Evolutionary conservation across 2,329 filamentous ascomycete genomes (phyloP).

Genomic region (Sclerotinia sclerotiorum): DNA sequence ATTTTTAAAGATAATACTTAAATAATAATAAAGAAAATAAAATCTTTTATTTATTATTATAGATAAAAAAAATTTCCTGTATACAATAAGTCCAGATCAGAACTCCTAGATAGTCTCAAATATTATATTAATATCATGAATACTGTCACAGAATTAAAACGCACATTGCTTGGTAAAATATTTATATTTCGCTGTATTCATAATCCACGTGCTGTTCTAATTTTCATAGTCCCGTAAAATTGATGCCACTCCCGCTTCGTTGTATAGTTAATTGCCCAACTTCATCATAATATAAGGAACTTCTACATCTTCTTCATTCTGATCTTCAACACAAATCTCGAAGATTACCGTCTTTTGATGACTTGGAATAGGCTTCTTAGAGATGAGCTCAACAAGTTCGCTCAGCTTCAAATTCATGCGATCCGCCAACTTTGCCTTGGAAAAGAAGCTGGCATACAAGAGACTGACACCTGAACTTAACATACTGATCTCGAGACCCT

Average conservation of each 20-base stretch:
- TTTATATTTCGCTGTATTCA: neutral
- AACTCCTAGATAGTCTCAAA: neutral
- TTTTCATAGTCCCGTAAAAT: constrained; percentile 1
- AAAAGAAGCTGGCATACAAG: constrained; percentile 92
- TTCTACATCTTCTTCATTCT: constrained; percentile 89
- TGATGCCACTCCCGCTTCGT: neutral
- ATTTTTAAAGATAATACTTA: no score
- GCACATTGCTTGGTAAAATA: neutral
- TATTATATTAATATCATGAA: neutral
- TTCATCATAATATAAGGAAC: constrained; percentile 95
- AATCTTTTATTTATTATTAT: no score
- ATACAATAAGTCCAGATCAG: no score
- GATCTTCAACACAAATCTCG: constrained; percentile 90
- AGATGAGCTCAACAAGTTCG: constrained; percentile 81
- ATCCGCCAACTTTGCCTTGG: constrained; percentile 73
- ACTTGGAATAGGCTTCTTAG: constrained; percentile 84
- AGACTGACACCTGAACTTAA: constrained; percentile 96
- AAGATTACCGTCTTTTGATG: constrained; percentile 97
- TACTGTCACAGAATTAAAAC: neutral
- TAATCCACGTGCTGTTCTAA: constrained; percentile 14
- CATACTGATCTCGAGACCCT: constrained; percentile 84
- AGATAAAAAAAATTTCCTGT: no score
- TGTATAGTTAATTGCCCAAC: constrained; percentile 38
- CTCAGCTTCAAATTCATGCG: constrained; percentile 81
- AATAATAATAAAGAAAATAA: no score